Percentiles rank a stretch among this genome's conserved stretches.
Conservation (phyloP, 2,329 filamentous ascomycete species). For the Phaeosphaeriaceae sp. region DNA sequence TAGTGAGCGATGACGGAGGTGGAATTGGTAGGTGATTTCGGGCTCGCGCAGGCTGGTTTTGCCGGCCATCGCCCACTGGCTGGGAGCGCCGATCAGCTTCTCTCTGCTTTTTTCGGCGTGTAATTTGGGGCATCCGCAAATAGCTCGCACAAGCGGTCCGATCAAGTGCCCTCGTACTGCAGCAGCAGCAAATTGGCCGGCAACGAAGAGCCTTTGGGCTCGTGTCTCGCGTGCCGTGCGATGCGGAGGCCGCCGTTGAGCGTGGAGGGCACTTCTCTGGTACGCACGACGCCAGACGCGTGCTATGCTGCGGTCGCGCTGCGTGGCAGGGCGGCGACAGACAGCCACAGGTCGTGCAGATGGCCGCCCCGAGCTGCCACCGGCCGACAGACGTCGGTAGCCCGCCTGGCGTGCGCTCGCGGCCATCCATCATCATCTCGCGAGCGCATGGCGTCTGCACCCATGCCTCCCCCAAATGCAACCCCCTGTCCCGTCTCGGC, state of each 20-base stretch:
- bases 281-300: not conserved
- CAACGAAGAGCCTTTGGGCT: not conserved
- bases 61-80: constrained; percentile 1
- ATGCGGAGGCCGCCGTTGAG: not conserved
- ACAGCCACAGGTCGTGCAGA: not conserved
- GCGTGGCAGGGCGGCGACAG: not conserved
- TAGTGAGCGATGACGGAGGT: constrained; percentile 10
- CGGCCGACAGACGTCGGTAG: no score
- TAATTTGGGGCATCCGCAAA: constrained; percentile 2
- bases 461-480: not conserved
- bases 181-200: constrained; percentile 1
- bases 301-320: not conserved
- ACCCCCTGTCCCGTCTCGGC: constrained; percentile 15
- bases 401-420: no score
- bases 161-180: not conserved
- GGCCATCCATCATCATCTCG: no score
- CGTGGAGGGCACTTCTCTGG: not conserved
- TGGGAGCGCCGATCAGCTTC: not conserved
- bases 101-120: not conserved
- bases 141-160: not conserved
- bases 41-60: constrained; percentile 1
- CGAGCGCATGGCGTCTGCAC: not conserved
- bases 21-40: constrained; percentile 4
- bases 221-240: not conserved
- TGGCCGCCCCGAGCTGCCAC: no score